Conservation (phyloP, 106 monocot species). For the Dactylorhiza incarnata region DNA sequence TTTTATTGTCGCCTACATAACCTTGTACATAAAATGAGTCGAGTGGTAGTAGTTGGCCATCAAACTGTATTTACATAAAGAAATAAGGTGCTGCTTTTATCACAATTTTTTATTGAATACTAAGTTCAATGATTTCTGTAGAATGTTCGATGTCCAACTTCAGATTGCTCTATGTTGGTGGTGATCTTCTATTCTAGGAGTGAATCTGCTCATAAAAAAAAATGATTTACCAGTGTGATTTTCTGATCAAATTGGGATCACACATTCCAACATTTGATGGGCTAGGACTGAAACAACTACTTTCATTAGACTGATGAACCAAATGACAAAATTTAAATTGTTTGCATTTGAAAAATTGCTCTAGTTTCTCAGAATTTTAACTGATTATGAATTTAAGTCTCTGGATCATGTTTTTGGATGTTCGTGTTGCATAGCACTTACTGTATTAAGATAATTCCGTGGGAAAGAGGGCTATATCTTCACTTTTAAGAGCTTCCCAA, state of each 20-base stretch:
- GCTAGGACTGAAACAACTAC: neutral
- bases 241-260: neutral
- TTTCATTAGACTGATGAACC: neutral
- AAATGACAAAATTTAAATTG: neutral
- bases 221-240: neutral
- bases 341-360: neutral
- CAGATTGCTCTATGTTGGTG: neutral
- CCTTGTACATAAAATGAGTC: neutral
- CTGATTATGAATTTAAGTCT: too few relatives aligned
- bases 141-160: neutral
- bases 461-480: too few relatives aligned
- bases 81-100: neutral
- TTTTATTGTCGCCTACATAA: neutral
- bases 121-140: neutral
- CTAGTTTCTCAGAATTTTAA: too few relatives aligned
- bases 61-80: neutral
- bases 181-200: neutral
- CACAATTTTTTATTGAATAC: neutral
- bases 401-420: too few relatives aligned
- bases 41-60: neutral
- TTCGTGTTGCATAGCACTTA: too few relatives aligned
- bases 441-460: too few relatives aligned
- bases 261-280: neutral
- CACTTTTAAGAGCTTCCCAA: too few relatives aligned
- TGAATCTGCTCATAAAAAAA: neutral